Conservation (phyloP, 2,329 filamentous ascomycete species). For the Hypoxylon sp. region DNA sequence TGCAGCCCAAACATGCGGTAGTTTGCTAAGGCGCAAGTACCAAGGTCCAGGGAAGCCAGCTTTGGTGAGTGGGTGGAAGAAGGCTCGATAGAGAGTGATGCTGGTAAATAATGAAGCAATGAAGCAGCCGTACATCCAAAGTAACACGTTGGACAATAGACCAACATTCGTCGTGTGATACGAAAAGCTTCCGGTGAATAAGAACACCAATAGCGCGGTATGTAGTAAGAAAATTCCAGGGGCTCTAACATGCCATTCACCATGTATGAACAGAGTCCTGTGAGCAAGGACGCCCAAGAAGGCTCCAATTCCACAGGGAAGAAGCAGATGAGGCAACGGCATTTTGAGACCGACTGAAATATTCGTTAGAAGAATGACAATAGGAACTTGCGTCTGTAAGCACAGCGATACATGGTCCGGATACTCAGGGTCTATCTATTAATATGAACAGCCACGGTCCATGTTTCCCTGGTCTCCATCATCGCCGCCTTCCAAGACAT, state of each 20-base stretch:
- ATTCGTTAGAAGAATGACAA: background rate
- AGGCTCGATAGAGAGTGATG: background rate
- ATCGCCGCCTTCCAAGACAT: background rate
- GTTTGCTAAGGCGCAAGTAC: background rate
- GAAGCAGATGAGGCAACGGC: background rate
- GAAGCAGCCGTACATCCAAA: background rate
- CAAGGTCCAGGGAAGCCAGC: conserved; percentile 1
- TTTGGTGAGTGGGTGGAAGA: background rate
- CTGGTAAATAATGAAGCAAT: background rate
- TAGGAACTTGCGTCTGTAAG: background rate
- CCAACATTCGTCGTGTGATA: background rate
- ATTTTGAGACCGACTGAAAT: background rate
- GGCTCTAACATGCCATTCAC: conserved; percentile 7
- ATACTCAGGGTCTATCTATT: conserved; percentile 2
- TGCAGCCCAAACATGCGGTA: background rate
- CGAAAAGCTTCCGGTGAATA: background rate
- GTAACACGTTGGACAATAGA: background rate
- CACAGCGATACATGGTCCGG: background rate
- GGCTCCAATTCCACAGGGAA: background rate
- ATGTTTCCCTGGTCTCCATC: background rate
- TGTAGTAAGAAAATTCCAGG: background rate
- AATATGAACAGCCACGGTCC: background rate
- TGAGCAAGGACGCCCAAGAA: background rate
- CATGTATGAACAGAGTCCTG: background rate
- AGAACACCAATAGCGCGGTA: background rate